phyloP scores from a whole-genome alignment of 257 asterid species.

The Misopates orontium region DNA sequence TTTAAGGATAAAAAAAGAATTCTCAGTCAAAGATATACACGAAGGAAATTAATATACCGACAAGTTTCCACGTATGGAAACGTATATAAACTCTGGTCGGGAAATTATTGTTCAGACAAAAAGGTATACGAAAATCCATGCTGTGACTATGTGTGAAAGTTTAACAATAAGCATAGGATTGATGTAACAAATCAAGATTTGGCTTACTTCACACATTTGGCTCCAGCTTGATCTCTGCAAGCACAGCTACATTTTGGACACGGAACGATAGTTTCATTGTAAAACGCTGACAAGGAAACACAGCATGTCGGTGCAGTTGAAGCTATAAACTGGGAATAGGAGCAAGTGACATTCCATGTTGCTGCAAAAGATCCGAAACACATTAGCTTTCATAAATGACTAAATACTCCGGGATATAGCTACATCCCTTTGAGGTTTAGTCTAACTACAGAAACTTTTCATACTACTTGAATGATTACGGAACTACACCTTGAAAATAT shows the following conservation, averaged over 20 bases:
- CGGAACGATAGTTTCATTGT: slow-evolving; percentile 49
- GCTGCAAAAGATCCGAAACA: slow-evolving; percentile 38
- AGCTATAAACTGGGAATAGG: slow-evolving; percentile 69
- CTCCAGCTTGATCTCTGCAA: slow-evolving; percentile 46
- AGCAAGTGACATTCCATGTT: slow-evolving; percentile 72
- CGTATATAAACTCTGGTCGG: too few species aligned
- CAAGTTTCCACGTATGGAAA: too few species aligned
- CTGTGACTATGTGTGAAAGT: too few species aligned
- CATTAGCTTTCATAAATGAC: too few species aligned
- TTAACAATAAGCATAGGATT: neutral
- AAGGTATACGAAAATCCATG: too few species aligned
- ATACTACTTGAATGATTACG: too few species aligned
- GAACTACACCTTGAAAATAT: too few species aligned
- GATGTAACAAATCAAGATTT: neutral
- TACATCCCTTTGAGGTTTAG: too few species aligned
- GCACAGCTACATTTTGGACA: slow-evolving; percentile 81
- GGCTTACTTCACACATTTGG: slow-evolving; percentile 56
- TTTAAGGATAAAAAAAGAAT: neutral
- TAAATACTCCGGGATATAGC: too few species aligned
- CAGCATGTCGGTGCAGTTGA: slow-evolving; percentile 68
- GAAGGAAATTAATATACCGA: neutral
- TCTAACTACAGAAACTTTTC: too few species aligned
- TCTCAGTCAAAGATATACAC: neutral
- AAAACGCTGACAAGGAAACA: slow-evolving; percentile 81
- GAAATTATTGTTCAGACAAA: too few species aligned